Base-by-base conservation (phyloP, 257 asterid species). In the Fraxinus americana region DNA sequence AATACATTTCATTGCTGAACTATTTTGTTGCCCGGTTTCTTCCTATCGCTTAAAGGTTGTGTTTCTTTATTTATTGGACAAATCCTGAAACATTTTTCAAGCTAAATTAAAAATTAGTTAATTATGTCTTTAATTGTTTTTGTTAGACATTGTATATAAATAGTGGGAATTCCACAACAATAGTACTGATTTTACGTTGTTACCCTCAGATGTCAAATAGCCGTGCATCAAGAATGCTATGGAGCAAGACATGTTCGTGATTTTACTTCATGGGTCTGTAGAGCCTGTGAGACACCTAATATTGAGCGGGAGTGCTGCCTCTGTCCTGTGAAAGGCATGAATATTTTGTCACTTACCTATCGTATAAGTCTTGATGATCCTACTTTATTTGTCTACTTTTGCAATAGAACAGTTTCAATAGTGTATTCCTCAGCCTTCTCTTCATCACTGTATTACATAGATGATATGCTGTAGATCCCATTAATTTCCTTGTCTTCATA, bases 191-290 rank as follows among this genome's bases (percentile, higher is more conserved):
- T 10, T 41, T 41, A 10, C 4, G 32, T 71, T 70, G 41, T 87
- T 77, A 12, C 77, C 68, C 75, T 66, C 92, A 96, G 99, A 86
- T 96, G 99, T 83, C 98, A 96, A 82, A 96, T 96, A 80, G 99
- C 98, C 17, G 99, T 96, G 70, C 99, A 96, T 90, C 98, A 96
- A 88, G 99, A 93, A 85, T 96, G 99, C 87, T 96, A 96, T 84
- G 99, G 99, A 80, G 99, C 98, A 78, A 89, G 95, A 83, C 88
- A 96, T 83, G 96, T 93, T 81, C 87, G 85, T 79, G 98, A 93
- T 89, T 89, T 93, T 81, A 92, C 99, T 82, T 92, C 98, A 72
- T 96, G 99, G 99, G 98, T 96, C 77, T 96, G 99, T 83, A 87
- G 89, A 82, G 86, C 97, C 57, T 96, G 99, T 27, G 99, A 93